Percentiles rank a stretch among this genome's conserved stretches.
phyloP scores from a whole-genome alignment of 306 rosid species.

The Astragalus membranaceus region DNA sequence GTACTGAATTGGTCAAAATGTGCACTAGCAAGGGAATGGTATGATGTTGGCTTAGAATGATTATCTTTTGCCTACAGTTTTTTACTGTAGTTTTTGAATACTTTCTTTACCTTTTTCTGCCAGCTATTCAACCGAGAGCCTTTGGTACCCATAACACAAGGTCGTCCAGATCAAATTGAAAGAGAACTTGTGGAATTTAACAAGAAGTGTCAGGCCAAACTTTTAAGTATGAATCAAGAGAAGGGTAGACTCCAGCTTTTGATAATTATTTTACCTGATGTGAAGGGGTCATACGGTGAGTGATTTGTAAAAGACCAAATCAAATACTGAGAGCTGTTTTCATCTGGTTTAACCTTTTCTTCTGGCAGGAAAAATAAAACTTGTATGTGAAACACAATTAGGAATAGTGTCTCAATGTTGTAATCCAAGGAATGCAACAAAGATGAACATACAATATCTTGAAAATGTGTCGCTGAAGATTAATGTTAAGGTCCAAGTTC shows the following conservation, averaged over 20 bases:
- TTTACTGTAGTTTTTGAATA: neutral
- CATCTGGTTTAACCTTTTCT: neutral
- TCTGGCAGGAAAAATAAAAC: slow-evolving; percentile 54
- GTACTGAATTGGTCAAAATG: slow-evolving; percentile 32
- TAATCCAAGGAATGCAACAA: slow-evolving; percentile 33
- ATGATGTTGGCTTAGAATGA: neutral
- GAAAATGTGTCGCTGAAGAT: slow-evolving; percentile 77
- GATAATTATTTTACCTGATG: slow-evolving; percentile 68
- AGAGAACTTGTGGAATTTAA: slow-evolving; percentile 32
- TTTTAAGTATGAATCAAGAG: neutral
- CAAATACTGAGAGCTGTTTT: neutral
- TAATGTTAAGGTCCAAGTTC: slow-evolving; percentile 62
- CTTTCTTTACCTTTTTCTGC: neutral
- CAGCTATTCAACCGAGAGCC: slow-evolving; percentile 39
- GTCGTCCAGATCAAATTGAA: slow-evolving; percentile 27
- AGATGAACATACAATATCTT: slow-evolving; percentile 41
- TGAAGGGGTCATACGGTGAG: slow-evolving; percentile 59
- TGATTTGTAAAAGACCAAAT: neutral
- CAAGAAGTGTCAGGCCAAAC: neutral
- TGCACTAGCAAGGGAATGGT: slow-evolving; percentile 73
- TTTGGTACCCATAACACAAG: slow-evolving; percentile 19
- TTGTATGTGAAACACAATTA: slow-evolving; percentile 69
- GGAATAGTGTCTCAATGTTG: slow-evolving; percentile 87
- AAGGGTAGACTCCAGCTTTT: slow-evolving; percentile 39
- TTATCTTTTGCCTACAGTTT: neutral